Percentiles rank a stretch among this genome's conserved stretches.
Conservation (phyloP, 495 filamentous ascomycete genomes). For the Glonium stellatum region DNA sequence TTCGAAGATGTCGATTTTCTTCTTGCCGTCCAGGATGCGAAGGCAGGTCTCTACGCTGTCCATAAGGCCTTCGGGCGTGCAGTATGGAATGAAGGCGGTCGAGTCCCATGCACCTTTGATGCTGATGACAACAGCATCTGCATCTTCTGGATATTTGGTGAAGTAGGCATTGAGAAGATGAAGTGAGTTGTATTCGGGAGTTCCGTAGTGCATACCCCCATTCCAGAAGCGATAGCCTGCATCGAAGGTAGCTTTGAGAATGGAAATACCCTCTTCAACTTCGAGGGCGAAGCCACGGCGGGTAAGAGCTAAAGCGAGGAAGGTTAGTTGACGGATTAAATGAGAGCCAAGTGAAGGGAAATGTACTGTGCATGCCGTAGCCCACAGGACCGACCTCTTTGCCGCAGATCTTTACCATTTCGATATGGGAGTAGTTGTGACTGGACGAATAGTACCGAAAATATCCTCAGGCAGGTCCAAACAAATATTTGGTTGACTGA, state of each 20-base stretch:
- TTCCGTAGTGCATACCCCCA: constrained; percentile 33
- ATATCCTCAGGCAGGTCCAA: background rate
- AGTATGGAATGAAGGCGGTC: background rate
- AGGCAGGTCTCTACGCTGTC: constrained; percentile 18
- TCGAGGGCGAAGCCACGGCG: background rate
- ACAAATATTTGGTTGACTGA: too few species aligned
- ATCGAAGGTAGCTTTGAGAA: background rate
- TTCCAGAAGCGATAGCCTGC: background rate
- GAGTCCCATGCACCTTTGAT: constrained; percentile 48
- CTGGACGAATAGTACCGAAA: background rate
- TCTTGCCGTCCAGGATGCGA: constrained; percentile 12
- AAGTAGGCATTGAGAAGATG: constrained; percentile 56
- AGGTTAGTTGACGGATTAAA: too few species aligned
- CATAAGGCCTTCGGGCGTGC: constrained; percentile 10
- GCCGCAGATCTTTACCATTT: background rate
- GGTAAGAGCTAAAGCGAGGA: background rate
- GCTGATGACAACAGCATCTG: constrained; percentile 51
- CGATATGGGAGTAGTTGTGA: background rate
- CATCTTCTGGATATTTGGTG: constrained; percentile 52
- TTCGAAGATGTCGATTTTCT: constrained; percentile 28
- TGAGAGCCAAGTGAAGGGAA: too few species aligned
- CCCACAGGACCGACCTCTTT: background rate
- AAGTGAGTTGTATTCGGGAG: constrained; percentile 37
- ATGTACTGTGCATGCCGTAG: background rate
- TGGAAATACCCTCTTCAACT: background rate